Base-by-base conservation (phyloP, 768 basidiomycete species). In the Podaxis mareebaensis region DNA sequence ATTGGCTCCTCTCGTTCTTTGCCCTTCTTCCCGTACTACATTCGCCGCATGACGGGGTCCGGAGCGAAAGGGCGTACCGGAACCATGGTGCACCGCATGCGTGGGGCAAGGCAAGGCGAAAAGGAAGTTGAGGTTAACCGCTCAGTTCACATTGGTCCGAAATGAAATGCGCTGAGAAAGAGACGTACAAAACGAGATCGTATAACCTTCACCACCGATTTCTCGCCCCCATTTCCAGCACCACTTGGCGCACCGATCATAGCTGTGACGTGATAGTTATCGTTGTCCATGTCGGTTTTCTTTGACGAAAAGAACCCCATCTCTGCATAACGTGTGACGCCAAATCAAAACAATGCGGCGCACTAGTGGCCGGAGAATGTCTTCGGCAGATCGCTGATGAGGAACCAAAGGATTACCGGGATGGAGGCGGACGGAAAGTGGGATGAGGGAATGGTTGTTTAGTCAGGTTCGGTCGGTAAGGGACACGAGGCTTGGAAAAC, bases 141-240 rank as follows among this genome's bases (percentile, higher is more conserved):
- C 64, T 26, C 64, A 66, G 60, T 58, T 65, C 56, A 38, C 58
- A 38, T 54, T 53, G 48, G 48, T 58, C 44, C 56, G 51, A 52
- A 58, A 38, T 46, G 42, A 62, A 48, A 61, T 44, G 59, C 24
- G 58, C 10, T 20, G 51, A 28, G 69, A 68, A 67, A 63, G 72
- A 55, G 28, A 81, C 84, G 69, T 67, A 86, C 85, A 68, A 87
- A 85, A 73, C 86, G 80, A 68, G 85, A 86, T 69, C 85, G 83
- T 57, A 86, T 84, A 69, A 84, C 83, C 64, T 81, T 78, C 30
- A 84, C 79, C 61, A 87, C 83, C 33, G 83, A 82, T 73, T 75
- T 81, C 69, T 83, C 73, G 11, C 60, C 58, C 58, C 60, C 33
- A 55, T 30, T 36, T 48, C 53, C 77, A 46, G 65, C 58, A 49